phyloP scores from a whole-genome alignment of 768 basidiomycete genomes.

The Amyloporia xantha region DNA sequence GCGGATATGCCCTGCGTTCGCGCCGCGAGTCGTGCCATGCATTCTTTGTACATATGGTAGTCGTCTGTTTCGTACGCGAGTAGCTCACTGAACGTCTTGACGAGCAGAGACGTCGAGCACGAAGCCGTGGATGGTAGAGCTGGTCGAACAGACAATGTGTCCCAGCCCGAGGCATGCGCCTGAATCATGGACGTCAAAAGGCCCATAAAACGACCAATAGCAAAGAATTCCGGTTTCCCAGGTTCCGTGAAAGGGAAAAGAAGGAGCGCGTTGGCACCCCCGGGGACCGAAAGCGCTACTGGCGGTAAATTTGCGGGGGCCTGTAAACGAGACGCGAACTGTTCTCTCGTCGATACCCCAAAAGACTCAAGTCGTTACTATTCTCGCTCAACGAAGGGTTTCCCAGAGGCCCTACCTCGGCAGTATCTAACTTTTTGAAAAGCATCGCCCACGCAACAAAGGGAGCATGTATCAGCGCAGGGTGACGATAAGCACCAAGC shows the following conservation, averaged over 20 bases:
- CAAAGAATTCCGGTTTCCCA: slow-evolving; percentile 30
- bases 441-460: slow-evolving; percentile 61
- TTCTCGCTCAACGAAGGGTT: slow-evolving; percentile 33
- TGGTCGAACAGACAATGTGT: slow-evolving; percentile 57
- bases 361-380: slow-evolving; percentile 34
- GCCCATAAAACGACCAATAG: slow-evolving; percentile 46
- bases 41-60: slow-evolving; percentile 62
- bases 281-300: slow-evolving; percentile 37
- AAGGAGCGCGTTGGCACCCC: slow-evolving; percentile 40
- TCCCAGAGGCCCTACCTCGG: slow-evolving; percentile 46
- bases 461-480: slow-evolving; percentile 46
- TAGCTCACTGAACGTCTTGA: slow-evolving; percentile 46
- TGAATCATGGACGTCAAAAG: slow-evolving; percentile 54
- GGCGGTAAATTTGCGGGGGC: slow-evolving; percentile 22
- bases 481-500: slow-evolving; percentile 55
- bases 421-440: slow-evolving; percentile 47
- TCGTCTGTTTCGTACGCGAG: slow-evolving; percentile 57
- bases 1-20: slow-evolving; percentile 70
- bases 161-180: slow-evolving; percentile 58
- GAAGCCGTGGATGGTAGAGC: slow-evolving; percentile 52
- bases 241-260: slow-evolving; percentile 36
- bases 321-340: slow-evolving; percentile 38
- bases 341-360: slow-evolving; percentile 45
- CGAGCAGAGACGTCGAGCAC: slow-evolving; percentile 50
- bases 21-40: slow-evolving; percentile 88